A percentile compares a stretch with the other conserved stretches of the same genome.
Evolutionary conservation across 2,329 filamentous ascomycete genomes (phyloP).

Genomic region (Achaetomium macrosporum): DNA sequence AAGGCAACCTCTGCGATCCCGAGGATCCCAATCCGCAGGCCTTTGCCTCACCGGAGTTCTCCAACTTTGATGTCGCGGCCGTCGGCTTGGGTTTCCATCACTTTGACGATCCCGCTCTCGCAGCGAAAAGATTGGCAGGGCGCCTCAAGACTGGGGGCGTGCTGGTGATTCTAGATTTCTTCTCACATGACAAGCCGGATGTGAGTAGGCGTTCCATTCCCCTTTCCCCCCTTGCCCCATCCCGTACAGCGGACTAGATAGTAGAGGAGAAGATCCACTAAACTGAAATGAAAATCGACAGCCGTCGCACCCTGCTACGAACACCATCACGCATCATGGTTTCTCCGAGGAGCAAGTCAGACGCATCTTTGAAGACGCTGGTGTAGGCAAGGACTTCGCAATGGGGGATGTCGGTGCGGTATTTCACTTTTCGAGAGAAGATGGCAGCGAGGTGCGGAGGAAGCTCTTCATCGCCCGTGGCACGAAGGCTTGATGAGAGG

Average conservation of each 20-base stretch:
- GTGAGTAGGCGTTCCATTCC: constrained; percentile 11
- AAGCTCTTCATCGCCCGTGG: constrained; percentile 48
- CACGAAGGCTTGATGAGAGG: constrained; percentile 31
- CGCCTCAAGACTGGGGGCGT: constrained; percentile 61
- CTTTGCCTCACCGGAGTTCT: constrained; percentile 57
- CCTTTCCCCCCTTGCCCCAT: background rate
- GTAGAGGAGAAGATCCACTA: background rate
- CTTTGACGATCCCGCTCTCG: constrained; percentile 57
- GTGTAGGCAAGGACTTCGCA: constrained; percentile 50
- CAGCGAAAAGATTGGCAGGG: constrained; percentile 52
- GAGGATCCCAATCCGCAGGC: constrained; percentile 43
- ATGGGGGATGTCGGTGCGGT: constrained; percentile 38
- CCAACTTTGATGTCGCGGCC: constrained; percentile 61
- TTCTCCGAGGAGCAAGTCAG: constrained; percentile 57
- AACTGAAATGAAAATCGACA: constrained; percentile 15
- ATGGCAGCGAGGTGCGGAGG: constrained; percentile 34
- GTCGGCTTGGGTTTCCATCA: constrained; percentile 46
- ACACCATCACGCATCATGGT: constrained; percentile 59
- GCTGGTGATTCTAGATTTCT: constrained; percentile 62
- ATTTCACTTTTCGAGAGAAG: constrained; percentile 28
- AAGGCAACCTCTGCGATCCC: constrained; percentile 51
- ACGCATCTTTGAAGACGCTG: constrained; percentile 58
- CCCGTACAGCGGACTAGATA: background rate
- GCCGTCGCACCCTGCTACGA: constrained; percentile 22
- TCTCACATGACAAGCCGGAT: constrained; percentile 43